Evolutionary conservation across 2,329 filamentous ascomycete genomes (phyloP), one percentile per base, ranked within the genome.

Genomic region (Apiospora malaysiana): DNA sequence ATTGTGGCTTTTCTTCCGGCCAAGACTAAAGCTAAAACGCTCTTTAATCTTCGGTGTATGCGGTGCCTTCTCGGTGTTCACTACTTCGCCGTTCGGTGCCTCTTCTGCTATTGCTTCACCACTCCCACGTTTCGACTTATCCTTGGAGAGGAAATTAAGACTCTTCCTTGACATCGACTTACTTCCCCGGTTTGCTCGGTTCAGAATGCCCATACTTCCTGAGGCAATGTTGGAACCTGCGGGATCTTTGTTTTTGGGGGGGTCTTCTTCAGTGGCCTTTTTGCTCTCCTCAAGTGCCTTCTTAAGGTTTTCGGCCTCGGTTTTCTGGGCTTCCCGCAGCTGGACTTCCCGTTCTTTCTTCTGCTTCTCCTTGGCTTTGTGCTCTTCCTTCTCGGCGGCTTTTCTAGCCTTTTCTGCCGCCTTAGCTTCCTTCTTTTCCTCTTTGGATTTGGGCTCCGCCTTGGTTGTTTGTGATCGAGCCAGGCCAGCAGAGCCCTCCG

Each of bases 141-240:
- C 86, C 72, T 88, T 89, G 75, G 86, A 84, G 47, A 91, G 82
- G 77, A 93, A 92, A 43, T 87, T 88, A 77, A 93, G 91, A 75
- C 93, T 92, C 81, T 92, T 94, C 73, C 91, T 89, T 67, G 93
- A 89, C 84, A 97, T 88, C 73, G 93, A 94, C 83, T 93, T 95
- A 80, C 91, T 94, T 12, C 90, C 90, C 70, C 91, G 87, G 75
- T 91, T 89, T 74, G 93, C 90, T 63, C 93, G 87, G 76, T 89
- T 90, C 56, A 96, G 83, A 42, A 89, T 85, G 6, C 85, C 83
- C 42, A 79, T 49, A 37, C 69, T 71, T 25, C 71, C 69, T 47
- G 75, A 73, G 25, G 77, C 70, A 23, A 78, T 76, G 68, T 71
- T 71, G 49, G 78, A 73, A 3, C 76, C 47, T 68, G 67, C 89